Evolutionary conservation across 2,329 filamentous ascomycete genomes (phyloP).

Genomic region (Helotiales sp.): DNA sequence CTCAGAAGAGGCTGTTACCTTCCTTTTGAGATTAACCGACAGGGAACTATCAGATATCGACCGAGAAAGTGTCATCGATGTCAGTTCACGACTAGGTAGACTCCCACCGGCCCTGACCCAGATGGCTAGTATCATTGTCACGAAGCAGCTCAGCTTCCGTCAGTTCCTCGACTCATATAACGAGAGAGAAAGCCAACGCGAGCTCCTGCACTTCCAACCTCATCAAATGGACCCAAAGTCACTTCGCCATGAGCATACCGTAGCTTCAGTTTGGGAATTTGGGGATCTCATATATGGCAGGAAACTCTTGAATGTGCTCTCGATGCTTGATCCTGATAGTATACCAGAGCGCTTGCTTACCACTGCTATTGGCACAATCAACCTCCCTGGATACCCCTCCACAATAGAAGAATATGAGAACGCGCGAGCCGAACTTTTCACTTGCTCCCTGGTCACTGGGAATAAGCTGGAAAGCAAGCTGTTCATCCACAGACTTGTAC

Average conservation of each 20-base stretch:
- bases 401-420: slow-evolving; percentile 31
- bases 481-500: slow-evolving; percentile 38
- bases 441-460: slow-evolving; percentile 37
- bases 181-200: background rate
- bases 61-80: background rate
- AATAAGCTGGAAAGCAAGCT: slow-evolving; percentile 34
- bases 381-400: slow-evolving; percentile 20
- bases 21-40: background rate
- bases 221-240: background rate
- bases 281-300: background rate
- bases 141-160: background rate
- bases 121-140: background rate
- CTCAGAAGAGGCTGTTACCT: background rate
- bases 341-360: slow-evolving; percentile 33
- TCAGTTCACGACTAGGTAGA: background rate
- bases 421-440: slow-evolving; percentile 36
- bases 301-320: slow-evolving; percentile 28
- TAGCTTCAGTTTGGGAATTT: background rate
- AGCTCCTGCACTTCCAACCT: background rate
- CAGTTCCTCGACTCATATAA: background rate
- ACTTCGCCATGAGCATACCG: background rate
- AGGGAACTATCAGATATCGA: background rate
- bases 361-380: slow-evolving; percentile 7
- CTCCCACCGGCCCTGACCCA: background rate
- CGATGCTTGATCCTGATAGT: slow-evolving; percentile 37